These are phyloP conservation scores for Magnolia officinalis DNA, from an alignment of 164 flowering plant genomes.

Conservation along the genomic window DNA sequence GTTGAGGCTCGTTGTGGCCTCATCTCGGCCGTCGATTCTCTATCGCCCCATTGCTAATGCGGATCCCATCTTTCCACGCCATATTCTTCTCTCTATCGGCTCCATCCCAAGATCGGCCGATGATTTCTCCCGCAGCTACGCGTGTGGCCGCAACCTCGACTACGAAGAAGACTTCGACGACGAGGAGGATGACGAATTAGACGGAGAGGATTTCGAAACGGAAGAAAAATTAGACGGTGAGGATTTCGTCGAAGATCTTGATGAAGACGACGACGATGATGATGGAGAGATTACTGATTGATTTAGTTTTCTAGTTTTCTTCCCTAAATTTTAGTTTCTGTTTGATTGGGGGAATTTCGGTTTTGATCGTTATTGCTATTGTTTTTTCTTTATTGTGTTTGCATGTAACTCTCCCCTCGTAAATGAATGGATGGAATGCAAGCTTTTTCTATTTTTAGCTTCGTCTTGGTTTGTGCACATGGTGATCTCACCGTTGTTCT, in stretches of 20 bases:
- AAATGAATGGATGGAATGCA: background rate
- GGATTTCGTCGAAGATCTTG: background rate
- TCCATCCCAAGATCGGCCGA: background rate
- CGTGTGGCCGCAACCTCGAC: background rate
- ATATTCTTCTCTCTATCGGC: no score
- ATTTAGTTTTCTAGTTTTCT: background rate
- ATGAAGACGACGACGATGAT: background rate
- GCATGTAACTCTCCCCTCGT: background rate
- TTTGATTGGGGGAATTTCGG: background rate
- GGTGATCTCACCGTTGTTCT: background rate
- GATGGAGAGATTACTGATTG: background rate
- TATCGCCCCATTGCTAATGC: background rate
- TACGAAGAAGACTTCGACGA: constrained; percentile 2
- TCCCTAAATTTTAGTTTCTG: background rate
- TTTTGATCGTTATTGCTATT: background rate
- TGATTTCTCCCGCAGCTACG: constrained; percentile 9
- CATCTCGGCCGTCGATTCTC: constrained; percentile 3
- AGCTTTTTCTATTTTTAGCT: no score
- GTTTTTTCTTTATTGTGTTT: no score
- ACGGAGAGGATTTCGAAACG: background rate
- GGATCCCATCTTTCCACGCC: background rate
- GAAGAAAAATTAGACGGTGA: background rate
- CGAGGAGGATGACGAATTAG: background rate
- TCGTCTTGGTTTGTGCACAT: background rate
- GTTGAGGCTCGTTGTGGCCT: background rate